Base-by-base conservation (phyloP, 1,284 basidiomycete species). In the Rhodotorula sp. region DNA sequence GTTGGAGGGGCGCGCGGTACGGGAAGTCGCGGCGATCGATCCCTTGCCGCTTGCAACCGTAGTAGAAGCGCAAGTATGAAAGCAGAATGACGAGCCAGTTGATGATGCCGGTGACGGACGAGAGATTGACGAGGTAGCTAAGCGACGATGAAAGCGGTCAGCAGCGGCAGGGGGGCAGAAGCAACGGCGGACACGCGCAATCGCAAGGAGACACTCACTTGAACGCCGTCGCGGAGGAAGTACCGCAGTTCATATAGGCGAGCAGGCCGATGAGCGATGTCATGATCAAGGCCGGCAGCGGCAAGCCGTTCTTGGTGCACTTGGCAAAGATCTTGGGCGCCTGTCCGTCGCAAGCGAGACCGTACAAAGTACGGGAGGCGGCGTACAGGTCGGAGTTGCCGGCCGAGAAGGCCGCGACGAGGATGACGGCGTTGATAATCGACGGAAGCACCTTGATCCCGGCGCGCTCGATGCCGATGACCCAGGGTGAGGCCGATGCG, bases 401-500 rank as follows among this genome's bases (percentile, higher is more conserved):
- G 6, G 93, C 90, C 12, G 90, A 92, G 85, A 93, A 92, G 3
- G 92, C 92, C 62, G 89, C 87, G 46, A 89, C 87, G 69, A 91
- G 84, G 49, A 91, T 81, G 58, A 84, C 83, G 47, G 85, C 84
- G 76, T 91, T 91, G 80, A 91, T 84, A 75, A 91, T 86, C 71
- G 87, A 86, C 5, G 89, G 89, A 34, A 90, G 84, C 34, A 46
- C 59, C 81, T 86, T 87, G 81, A 93, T 88, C 16, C 91, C 90
- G 1, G 92, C 90, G 68, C 86, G 86, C 62, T 83, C 84, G 79
- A 94, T 89, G 31, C 91, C 92, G 77, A 94, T 91, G 71, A 94
- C 92, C 81, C 90, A 94, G 12, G 87, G 87, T 0, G 89, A 88
- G 16, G 89, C 89, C 12, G 76, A 67, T 14, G 80, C 80, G 65